Evolutionary conservation across 106 monocot genomes (phyloP), one percentile per base, ranked within the genome.

Genomic region (Cymbidium sinense): DNA sequence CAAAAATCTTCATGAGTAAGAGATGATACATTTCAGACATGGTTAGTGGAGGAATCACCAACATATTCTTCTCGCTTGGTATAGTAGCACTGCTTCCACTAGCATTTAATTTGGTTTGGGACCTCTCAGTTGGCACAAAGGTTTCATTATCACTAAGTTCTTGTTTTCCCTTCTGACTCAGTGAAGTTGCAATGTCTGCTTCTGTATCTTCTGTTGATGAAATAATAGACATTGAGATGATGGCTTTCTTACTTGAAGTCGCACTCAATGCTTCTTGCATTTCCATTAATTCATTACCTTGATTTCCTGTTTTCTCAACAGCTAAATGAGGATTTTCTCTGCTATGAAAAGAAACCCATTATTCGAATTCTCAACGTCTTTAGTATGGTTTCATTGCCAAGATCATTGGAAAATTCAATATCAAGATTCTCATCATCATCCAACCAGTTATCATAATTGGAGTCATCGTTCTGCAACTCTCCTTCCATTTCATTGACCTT

Each of bases 1-100:
- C 84, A 7, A 76, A 80, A 33, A 91, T 86, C 70, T 86, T 88
- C 88, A 91, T 86, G 55, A 50, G 17, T 30, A 86, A 35, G 7
- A 86, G 34, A 9, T 8, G 50, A 19, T 82, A 77, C 86, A 86
- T 82, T 75, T 86, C 82, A 34, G 79, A 82, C 18, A 82, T 50
- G 28, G 65, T 82, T 28, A 86, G 20, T 43, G 82, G 81, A 25
- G 81, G 70, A 74, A 75, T 64, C 19, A 34, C 30, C n/a, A 5
- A 25, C 70, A 70, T 70, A 65, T 79, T 43, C 36, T 79, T 84
- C 31, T 36, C 78, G 27, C 25, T 30, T 25, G 27, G 28, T 12
- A 25, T 74, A 29, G 13, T 47, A 2, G 23, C 21, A 43, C 0
- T 44, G n/a, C 74, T 74, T 27, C 0, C 10, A 29, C n/a, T 47